These are phyloP conservation scores for Pouteria campechiana DNA, from an alignment of 179 eudicot species.

Conservation along the genomic window DNA sequence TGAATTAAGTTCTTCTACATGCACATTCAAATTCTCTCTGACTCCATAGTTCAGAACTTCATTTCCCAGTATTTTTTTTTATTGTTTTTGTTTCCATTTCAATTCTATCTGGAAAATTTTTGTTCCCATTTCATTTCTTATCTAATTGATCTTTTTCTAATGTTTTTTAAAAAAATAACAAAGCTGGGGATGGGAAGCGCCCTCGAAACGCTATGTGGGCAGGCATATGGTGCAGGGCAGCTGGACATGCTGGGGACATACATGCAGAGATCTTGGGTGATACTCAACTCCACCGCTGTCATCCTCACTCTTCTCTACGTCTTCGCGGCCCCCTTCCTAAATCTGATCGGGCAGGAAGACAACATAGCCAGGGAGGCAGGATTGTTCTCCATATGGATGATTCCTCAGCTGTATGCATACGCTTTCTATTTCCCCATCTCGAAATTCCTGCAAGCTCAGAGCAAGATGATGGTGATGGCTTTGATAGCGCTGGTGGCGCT, in stretches of 20 bases:
- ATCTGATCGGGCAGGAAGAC: slow-evolving; percentile 33
- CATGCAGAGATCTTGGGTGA: slow-evolving; percentile 67
- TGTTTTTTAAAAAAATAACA: background rate
- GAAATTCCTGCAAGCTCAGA: slow-evolving; percentile 55
- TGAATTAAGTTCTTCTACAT: too few species aligned
- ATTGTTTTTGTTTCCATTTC: too few species aligned
- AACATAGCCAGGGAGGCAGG: slow-evolving; percentile 35
- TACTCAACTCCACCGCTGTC: slow-evolving; percentile 30
- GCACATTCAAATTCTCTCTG: too few species aligned
- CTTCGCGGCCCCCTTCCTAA: slow-evolving; percentile 32
- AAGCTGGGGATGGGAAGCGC: slow-evolving; percentile 71
- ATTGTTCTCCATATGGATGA: slow-evolving; percentile 38
- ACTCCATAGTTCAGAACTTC: too few species aligned
- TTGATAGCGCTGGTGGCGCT: slow-evolving; percentile 27
- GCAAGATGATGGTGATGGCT: slow-evolving; percentile 59
- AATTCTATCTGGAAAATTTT: too few species aligned
- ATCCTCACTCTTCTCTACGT: slow-evolving; percentile 23
- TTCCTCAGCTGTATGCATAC: slow-evolving; percentile 55
- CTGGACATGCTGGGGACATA: slow-evolving; percentile 48
- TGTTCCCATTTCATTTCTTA: too few species aligned
- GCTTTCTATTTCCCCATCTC: slow-evolving; percentile 41
- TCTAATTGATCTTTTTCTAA: too few species aligned
- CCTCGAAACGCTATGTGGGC: slow-evolving; percentile 65
- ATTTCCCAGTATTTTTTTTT: too few species aligned
- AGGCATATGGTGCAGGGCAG: slow-evolving; percentile 65